These are phyloP conservation scores for Bryopsis sp. DNA, from an alignment of 139 green algal species.

Conservation along the genomic window DNA sequence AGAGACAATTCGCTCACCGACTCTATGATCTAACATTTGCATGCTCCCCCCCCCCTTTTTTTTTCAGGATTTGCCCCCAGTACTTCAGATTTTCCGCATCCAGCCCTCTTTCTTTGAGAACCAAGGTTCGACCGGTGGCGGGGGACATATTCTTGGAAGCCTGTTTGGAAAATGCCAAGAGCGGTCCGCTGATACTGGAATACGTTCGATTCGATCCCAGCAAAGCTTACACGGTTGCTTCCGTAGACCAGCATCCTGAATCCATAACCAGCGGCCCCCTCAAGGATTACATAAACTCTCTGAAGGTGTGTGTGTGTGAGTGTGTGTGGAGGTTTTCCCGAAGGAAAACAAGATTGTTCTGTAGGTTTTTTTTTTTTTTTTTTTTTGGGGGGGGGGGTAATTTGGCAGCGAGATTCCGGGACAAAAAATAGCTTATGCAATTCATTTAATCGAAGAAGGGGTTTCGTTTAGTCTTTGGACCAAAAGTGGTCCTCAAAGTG, in stretches of 20 bases:
- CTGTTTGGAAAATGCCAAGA: slow-evolving; percentile 60
- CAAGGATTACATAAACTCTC: slow-evolving; percentile 5
- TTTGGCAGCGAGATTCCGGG: too few relatives aligned
- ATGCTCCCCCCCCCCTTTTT: too few relatives aligned
- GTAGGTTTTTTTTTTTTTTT: too few relatives aligned
- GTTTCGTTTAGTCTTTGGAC: too few relatives aligned
- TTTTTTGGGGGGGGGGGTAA: too few relatives aligned
- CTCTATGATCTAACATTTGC: too few relatives aligned
- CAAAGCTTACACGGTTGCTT: background rate
- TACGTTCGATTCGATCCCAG: slow-evolving; percentile 46
- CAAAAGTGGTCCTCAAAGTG: too few relatives aligned
- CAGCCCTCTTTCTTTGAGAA: background rate
- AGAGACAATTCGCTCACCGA: background rate
- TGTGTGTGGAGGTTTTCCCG: too few relatives aligned
- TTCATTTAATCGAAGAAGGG: too few relatives aligned
- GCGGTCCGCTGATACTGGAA: slow-evolving; percentile 51
- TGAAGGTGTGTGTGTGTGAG: background rate
- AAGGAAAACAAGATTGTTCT: too few relatives aligned
- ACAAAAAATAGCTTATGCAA: too few relatives aligned
- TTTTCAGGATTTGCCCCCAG: background rate
- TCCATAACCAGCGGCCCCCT: background rate
- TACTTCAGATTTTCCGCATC: background rate
- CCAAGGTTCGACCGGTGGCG: slow-evolving; percentile 17
- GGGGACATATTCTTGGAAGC: slow-evolving; percentile 50
- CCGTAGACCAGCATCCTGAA: background rate